Base-by-base conservation (phyloP, 495 filamentous ascomycete genomes). In the Neurospora pannonica region DNA sequence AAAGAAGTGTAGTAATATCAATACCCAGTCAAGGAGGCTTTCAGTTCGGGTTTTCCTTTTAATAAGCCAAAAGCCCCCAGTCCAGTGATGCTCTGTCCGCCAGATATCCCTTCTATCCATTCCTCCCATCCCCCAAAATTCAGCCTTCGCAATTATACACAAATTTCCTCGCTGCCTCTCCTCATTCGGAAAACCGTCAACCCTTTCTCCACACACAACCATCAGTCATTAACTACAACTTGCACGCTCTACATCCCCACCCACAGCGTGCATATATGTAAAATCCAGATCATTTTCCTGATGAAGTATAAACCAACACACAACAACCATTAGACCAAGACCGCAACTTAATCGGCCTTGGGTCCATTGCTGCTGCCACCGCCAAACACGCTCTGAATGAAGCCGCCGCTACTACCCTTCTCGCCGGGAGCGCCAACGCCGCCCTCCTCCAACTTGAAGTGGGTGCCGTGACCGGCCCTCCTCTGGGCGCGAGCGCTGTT, bases 401-500 rank as follows among this genome's bases (percentile, higher is more conserved):
- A 67, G 28, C 54, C 54, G 54, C 54, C 28, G 54, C 5, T 31
- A 28, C 28, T 36, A 5, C 54, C 54, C 54, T 67, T 67, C 54
- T 67, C 17, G 73, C 71, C 1, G 70, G 40, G 2, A 74, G 31
- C 71, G 11, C 46, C 71, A 34, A 38, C 38, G 2, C 37, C 70
- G 38, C 74, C 70, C 28, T 75, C 76, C 39, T 75, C 76, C 7
- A 76, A 19, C 62, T 71, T 72, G 37, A 76, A 76, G 67, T 72
- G 72, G 2, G 72, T 67, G n/a, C 70, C 42, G n/a, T 46, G n/a
- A 46, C 42, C 42, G 42, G 42, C 43, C 10, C 72, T 43, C 15
- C 46, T 17, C 42, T 70, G 54, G 15, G 54, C 54, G 40, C 71
- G 70, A n/a, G 71, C 71, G 31, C 74, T 37, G 40, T 75, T 73